phyloP scores from a whole-genome alignment of 768 basidiomycete species.

The Phallus indusiatus region DNA sequence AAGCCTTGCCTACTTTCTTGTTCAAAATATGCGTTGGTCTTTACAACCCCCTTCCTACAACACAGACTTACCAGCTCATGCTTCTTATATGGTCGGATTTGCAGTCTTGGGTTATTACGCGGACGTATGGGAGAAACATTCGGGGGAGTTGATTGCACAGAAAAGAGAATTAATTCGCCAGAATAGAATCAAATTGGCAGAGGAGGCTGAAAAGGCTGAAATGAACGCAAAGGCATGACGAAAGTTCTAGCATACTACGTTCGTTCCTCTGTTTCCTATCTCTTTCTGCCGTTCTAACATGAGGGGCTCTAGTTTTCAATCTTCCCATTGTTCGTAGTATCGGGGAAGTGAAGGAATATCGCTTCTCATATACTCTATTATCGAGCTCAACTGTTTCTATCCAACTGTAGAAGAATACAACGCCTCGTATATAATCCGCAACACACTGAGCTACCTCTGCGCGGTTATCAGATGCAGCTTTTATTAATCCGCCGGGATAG shows the following conservation, averaged over 20 bases:
- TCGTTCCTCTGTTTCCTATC: too few relatives aligned
- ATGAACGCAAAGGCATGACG: neutral
- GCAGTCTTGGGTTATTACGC: constrained; percentile 71
- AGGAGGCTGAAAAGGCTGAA: constrained; percentile 21
- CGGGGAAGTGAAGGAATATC: too few relatives aligned
- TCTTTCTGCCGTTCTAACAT: too few relatives aligned
- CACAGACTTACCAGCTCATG: constrained; percentile 65
- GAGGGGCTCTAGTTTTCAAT: too few relatives aligned
- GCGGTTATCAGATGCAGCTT: neutral
- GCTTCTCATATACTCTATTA: too few relatives aligned
- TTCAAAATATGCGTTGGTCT: neutral
- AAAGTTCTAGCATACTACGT: neutral
- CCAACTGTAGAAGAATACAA: neutral
- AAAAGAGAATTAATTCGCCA: constrained; percentile 53
- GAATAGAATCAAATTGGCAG: constrained; percentile 34
- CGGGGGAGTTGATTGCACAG: constrained; percentile 49
- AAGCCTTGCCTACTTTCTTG: constrained; percentile 26
- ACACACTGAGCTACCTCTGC: neutral
- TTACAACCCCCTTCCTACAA: neutral
- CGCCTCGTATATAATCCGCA: neutral
- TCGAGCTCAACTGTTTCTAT: too few relatives aligned
- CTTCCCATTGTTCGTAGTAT: too few relatives aligned
- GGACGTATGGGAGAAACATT: constrained; percentile 55
- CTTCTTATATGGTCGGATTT: constrained; percentile 58
- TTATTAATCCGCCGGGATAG: too few relatives aligned